Conservation (phyloP, 257 asterid species). For the Lithospermum erythrorhizon region DNA sequence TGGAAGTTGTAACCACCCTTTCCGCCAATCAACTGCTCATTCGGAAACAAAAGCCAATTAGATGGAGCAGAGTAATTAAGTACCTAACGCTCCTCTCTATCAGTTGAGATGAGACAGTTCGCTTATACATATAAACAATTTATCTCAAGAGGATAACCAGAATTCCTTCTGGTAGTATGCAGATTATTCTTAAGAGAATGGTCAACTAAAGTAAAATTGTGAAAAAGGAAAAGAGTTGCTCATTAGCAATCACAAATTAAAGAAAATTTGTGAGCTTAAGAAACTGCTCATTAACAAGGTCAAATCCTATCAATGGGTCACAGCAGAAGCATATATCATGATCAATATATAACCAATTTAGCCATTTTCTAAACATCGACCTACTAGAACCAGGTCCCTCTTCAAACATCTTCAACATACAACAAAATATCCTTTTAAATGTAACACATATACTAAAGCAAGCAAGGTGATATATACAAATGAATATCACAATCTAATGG, state of each 20-base stretch:
- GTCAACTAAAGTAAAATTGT: background rate
- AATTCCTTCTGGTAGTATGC: background rate
- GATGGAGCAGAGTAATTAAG: background rate
- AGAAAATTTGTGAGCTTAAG: background rate
- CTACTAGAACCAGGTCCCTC: too few relatives aligned
- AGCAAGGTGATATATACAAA: background rate
- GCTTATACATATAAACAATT: too few relatives aligned
- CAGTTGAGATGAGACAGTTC: background rate
- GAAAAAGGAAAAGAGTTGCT: background rate
- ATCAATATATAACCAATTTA: too few relatives aligned
- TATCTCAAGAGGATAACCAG: background rate
- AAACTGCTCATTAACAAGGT: too few relatives aligned
- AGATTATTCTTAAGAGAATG: background rate
- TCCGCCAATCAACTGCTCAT: slow-evolving; percentile 25
- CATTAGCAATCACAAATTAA: background rate
- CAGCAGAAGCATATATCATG: background rate
- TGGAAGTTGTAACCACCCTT: slow-evolving; percentile 46
- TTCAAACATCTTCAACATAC: background rate
- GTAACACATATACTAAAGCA: too few relatives aligned
- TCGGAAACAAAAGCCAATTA: background rate
- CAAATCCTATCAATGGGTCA: background rate
- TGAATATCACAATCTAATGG: background rate
- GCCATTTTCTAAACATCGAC: too few relatives aligned
- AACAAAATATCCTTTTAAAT: too few relatives aligned
- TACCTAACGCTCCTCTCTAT: background rate